Percentiles rank a stretch among this genome's conserved stretches.
phyloP scores from a whole-genome alignment of 1,284 basidiomycete species.

The Malassezia obtusa region DNA sequence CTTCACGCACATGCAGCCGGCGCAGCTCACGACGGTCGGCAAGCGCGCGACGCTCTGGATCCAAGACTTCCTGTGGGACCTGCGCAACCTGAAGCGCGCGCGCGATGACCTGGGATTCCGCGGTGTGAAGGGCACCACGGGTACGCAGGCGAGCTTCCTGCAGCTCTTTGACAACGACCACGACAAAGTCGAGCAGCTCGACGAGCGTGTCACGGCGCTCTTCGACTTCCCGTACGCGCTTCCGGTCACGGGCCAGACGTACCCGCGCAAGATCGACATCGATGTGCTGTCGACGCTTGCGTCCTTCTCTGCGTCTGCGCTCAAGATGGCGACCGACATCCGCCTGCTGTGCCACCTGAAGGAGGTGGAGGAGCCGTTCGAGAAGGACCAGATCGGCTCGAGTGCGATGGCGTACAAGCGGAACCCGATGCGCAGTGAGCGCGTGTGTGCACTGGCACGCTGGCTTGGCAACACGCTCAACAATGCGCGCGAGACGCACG shows the following conservation, averaged over 20 bases:
- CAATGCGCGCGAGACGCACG: slow-evolving; percentile 51
- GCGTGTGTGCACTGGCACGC: slow-evolving; percentile 88
- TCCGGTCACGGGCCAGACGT: slow-evolving; percentile 96
- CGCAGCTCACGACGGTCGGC: slow-evolving; percentile 96
- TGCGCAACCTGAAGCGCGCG: slow-evolving; percentile 82
- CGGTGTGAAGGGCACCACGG: slow-evolving; percentile 97
- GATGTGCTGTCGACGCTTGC: slow-evolving; percentile 83
- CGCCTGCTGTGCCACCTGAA: slow-evolving; percentile 54
- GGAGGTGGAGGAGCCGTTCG: slow-evolving; percentile 98
- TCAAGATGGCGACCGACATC: slow-evolving; percentile 96
- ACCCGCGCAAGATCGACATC: slow-evolving; percentile 92
- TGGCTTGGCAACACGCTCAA: slow-evolving; percentile 54
- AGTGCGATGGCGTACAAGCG: slow-evolving; percentile 99
- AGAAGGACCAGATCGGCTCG: slow-evolving; percentile 92
- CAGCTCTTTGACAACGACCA: slow-evolving; percentile 81
- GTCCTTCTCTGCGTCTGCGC: slow-evolving; percentile 84
- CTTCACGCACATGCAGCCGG: slow-evolving; percentile 98
- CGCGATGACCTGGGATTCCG: slow-evolving; percentile 91
- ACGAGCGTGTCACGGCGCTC: slow-evolving; percentile 64
- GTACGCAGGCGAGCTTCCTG: slow-evolving; percentile 92
- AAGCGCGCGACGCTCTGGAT: slow-evolving; percentile 98
- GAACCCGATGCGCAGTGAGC: slow-evolving; percentile 97
- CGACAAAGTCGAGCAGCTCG: slow-evolving; percentile 78
- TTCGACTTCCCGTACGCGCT: slow-evolving; percentile 88
- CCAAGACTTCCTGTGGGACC: slow-evolving; percentile 84